Evolutionary conservation across 768 basidiomycete species (phyloP).

Genomic region (Strobilomyces echinocephalus): DNA sequence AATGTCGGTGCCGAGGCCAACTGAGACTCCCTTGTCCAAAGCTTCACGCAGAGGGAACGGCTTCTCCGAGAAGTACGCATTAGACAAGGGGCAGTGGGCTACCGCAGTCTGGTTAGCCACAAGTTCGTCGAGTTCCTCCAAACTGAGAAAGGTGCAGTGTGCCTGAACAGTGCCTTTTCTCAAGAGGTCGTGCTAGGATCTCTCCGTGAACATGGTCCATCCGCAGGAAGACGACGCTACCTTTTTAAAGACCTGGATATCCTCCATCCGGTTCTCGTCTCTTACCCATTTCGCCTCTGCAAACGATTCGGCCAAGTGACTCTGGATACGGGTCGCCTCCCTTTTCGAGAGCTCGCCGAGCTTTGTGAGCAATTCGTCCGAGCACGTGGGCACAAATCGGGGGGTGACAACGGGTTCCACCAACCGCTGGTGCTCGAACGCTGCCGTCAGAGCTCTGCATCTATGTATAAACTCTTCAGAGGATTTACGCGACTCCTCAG

Average conservation of each 20-base stretch:
- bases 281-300: conserved; percentile 75
- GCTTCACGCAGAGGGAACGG: conserved; percentile 72
- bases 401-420: conserved; percentile 85
- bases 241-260: conserved; percentile 71
- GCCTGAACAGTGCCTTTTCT: conserved; percentile 71
- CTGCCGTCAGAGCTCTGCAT: conserved; percentile 39
- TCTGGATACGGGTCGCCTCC: conserved; percentile 58
- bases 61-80: conserved; percentile 76
- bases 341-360: conserved; percentile 52
- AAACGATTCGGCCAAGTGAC: conserved; percentile 76
- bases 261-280: conserved; percentile 53
- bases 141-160: conserved; percentile 79
- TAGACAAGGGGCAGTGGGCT: conserved; percentile 87
- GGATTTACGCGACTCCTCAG: conserved; percentile 43
- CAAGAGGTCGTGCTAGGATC: conserved; percentile 51
- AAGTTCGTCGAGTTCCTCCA: conserved; percentile 48
- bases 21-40: conserved; percentile 52
- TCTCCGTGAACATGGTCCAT: conserved; percentile 7
- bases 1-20: conserved; percentile 83
- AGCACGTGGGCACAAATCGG: conserved; percentile 86
- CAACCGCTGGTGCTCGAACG: conserved; percentile 42
- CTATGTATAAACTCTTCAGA: conserved; percentile 53
- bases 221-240: conserved; percentile 32
- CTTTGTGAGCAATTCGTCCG: conserved; percentile 59
- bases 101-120: conserved; percentile 51